These are phyloP conservation scores for Crithidia expoeki DNA, from an alignment of 208 protist species.

Conservation along the genomic window DNA sequence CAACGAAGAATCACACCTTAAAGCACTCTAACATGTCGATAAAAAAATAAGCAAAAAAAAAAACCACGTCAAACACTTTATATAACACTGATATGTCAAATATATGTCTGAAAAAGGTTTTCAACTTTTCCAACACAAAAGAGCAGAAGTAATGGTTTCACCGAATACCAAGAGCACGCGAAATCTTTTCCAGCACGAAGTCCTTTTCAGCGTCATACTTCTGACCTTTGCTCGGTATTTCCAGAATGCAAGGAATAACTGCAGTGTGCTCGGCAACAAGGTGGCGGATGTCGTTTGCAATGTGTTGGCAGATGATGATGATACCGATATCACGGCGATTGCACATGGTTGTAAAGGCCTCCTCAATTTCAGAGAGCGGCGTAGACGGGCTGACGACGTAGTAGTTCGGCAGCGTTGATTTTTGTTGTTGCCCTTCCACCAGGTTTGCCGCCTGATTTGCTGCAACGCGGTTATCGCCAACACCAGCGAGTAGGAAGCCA, in stretches of 20 bases:
- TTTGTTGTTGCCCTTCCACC: constrained; percentile 23
- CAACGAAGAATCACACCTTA: constrained; percentile 25
- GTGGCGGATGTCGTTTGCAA: constrained; percentile 96
- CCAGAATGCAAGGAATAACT: constrained; percentile 94
- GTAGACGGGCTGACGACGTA: constrained; percentile 92
- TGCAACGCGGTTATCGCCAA: constrained; percentile 89
- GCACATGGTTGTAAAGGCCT: constrained; percentile 92
- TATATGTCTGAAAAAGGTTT: too few species aligned
- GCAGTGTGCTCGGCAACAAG: constrained; percentile 92
- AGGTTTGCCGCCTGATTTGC: constrained; percentile 7
- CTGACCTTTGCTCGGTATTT: constrained; percentile 97
- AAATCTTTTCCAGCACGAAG: constrained; percentile 92
- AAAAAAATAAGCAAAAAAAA: constrained; percentile 20
- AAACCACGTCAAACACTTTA: constrained; percentile 1
- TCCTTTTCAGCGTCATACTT: constrained; percentile 97
- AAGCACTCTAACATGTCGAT: constrained; percentile 23
- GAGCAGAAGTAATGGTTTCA: constrained; percentile 20
- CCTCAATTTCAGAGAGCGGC: constrained; percentile 90
- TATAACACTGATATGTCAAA: too few species aligned
- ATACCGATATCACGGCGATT: constrained; percentile 92
- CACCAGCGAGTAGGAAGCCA: constrained; percentile 96
- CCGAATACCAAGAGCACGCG: constrained; percentile 68
- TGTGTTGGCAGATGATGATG: constrained; percentile 96
- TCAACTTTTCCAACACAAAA: neutral
- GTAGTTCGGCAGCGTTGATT: constrained; percentile 78